Evolutionary conservation across 2,329 filamentous ascomycete species (phyloP).

Genomic region (Orbilia brochopaga): DNA sequence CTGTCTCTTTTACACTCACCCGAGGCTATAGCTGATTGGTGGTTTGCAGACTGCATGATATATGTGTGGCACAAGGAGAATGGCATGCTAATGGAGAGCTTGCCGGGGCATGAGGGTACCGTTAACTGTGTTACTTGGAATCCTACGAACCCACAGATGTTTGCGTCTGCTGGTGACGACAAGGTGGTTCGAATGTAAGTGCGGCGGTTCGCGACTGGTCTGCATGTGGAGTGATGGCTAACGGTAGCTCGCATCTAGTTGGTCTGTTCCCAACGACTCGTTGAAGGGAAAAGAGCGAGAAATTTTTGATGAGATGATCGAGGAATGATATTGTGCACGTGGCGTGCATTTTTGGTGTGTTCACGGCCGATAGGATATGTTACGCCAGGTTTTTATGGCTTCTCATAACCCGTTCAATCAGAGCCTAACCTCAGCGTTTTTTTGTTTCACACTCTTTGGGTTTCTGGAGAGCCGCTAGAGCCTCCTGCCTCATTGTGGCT

Average conservation of each 20-base stretch:
- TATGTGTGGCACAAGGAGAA: conserved; percentile 92
- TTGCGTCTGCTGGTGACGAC: conserved; percentile 92
- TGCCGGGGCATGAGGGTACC: conserved; percentile 76
- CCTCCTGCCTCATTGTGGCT: neutral
- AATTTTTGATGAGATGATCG: conserved; percentile 42
- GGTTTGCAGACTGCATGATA: conserved; percentile 68
- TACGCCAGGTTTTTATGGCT: too few species aligned
- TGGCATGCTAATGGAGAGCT: conserved; percentile 74
- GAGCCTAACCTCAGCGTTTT: neutral
- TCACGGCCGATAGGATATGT: neutral
- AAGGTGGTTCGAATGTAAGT: conserved; percentile 81
- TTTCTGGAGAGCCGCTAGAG: neutral
- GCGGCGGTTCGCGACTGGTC: neutral
- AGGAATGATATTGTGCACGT: conserved; percentile 12
- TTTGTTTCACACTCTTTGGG: conserved; percentile 23
- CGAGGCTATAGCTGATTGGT: conserved; percentile 50
- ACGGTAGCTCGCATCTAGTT: conserved; percentile 16
- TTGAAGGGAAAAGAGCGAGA: conserved; percentile 42
- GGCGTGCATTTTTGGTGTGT: neutral
- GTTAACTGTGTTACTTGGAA: conserved; percentile 93
- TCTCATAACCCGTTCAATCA: too few species aligned
- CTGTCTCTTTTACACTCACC: conserved; percentile 6
- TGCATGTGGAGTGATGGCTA: conserved; percentile 1
- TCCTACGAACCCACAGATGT: conserved; percentile 78
- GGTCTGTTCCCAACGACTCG: conserved; percentile 34